These are phyloP conservation scores for Acacia pycnantha DNA, from an alignment of 331 rosid species.

Conservation along the genomic window DNA sequence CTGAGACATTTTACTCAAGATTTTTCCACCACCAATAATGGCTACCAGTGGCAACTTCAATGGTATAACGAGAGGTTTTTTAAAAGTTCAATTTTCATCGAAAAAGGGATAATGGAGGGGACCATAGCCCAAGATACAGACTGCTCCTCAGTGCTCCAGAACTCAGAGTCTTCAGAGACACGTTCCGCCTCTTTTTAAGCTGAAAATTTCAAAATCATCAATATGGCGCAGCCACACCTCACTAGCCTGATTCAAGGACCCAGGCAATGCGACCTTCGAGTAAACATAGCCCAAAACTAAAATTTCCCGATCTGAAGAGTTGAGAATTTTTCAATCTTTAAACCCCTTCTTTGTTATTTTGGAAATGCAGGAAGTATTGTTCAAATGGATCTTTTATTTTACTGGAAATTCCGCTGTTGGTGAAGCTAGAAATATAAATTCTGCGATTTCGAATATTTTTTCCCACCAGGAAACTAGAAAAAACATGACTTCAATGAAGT, in stretches of 20 bases:
- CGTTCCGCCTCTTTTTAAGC: conserved; percentile 35
- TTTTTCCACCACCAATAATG: conserved; percentile 43
- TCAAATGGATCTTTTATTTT: conserved; percentile 35
- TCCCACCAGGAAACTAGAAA: conserved; percentile 1
- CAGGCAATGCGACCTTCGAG: conserved; percentile 13
- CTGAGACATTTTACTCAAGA: conserved; percentile 59
- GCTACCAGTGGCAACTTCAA: conserved; percentile 38
- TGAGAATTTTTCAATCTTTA: conserved; percentile 25
- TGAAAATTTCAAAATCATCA: conserved; percentile 34
- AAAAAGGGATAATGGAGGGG: conserved; percentile 63
- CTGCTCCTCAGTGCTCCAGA: conserved; percentile 36
- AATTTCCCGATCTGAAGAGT: conserved; percentile 26
- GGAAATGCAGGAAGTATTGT: conserved; percentile 27
- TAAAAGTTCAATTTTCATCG: conserved; percentile 41
- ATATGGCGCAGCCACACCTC: conserved; percentile 30
- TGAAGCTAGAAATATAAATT: background rate
- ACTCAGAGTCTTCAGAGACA: conserved; percentile 43
- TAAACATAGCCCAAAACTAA: conserved; percentile 17
- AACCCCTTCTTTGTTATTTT: background rate
- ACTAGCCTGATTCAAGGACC: conserved; percentile 32
- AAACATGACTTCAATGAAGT: background rate
- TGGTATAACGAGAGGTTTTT: conserved; percentile 20
- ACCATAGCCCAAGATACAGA: conserved; percentile 53
- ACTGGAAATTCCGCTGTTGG: conserved; percentile 11
- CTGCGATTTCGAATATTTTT: background rate